Evolutionary conservation across 2,329 filamentous ascomycete genomes (phyloP).

Genomic region (Chrysoporthe puriensis): DNA sequence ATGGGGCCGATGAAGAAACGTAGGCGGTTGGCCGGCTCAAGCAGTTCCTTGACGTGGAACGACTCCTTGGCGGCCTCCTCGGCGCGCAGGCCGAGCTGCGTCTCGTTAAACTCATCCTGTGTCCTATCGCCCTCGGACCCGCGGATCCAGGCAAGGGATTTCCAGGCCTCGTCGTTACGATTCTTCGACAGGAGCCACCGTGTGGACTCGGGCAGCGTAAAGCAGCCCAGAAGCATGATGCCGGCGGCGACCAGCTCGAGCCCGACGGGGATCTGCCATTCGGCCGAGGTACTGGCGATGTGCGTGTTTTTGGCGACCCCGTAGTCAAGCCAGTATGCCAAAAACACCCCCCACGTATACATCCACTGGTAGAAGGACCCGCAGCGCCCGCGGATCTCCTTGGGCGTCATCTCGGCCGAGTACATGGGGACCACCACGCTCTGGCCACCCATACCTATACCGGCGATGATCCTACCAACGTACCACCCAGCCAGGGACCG

Average conservation of each 20-base stretch:
- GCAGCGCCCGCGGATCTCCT: slow-evolving; percentile 32
- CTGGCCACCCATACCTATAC: slow-evolving; percentile 19
- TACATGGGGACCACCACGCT: slow-evolving; percentile 21
- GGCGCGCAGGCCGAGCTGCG: slow-evolving; percentile 13
- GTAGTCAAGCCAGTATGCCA: slow-evolving; percentile 22
- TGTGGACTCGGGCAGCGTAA: slow-evolving; percentile 17
- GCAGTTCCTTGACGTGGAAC: slow-evolving; percentile 13
- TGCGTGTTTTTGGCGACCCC: slow-evolving; percentile 15
- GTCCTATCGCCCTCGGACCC: slow-evolving; percentile 11
- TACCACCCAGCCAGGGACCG: slow-evolving; percentile 17
- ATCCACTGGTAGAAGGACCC: slow-evolving; percentile 22
- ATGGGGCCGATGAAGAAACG: slow-evolving; percentile 19
- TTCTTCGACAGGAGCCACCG: slow-evolving; percentile 18
- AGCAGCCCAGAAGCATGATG: slow-evolving; percentile 20
- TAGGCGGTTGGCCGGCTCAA: slow-evolving; percentile 19
- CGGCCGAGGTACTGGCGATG: slow-evolving; percentile 8
- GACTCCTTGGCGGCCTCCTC: slow-evolving; percentile 15
- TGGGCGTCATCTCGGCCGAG: slow-evolving; percentile 41
- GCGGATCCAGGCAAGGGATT: slow-evolving; percentile 15
- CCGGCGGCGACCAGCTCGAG: slow-evolving; percentile 19
- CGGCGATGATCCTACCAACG: slow-evolving; percentile 18
- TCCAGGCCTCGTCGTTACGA: slow-evolving; percentile 20
- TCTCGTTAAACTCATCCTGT: slow-evolving; percentile 15
- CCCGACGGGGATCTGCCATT: slow-evolving; percentile 23
- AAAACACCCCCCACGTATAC: slow-evolving; percentile 22